Evolutionary conservation across 2,329 filamentous ascomycete genomes (phyloP).

Genomic region (Helicocarpus griseus): DNA sequence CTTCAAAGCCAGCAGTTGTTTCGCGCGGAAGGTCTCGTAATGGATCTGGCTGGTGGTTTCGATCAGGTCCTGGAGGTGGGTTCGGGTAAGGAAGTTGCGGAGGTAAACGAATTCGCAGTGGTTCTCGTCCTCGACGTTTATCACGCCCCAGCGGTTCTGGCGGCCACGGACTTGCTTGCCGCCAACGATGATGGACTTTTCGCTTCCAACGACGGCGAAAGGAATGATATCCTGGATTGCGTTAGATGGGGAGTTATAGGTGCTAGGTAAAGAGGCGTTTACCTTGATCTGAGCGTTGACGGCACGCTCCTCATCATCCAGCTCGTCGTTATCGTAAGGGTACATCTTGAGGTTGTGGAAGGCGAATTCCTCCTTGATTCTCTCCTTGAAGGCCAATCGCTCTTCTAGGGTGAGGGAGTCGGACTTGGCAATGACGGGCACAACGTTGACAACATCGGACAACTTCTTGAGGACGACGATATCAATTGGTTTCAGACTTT

Average conservation of each 20-base stretch:
- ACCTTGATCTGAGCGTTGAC: conserved; percentile 97
- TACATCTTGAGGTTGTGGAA: conserved; percentile 99
- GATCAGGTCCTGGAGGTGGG: conserved; percentile 95
- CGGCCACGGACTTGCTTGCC: conserved; percentile 95
- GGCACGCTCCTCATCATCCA: conserved; percentile 90
- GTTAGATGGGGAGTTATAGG: not conserved
- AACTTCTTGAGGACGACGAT: conserved; percentile 99
- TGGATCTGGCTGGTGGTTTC: conserved; percentile 99
- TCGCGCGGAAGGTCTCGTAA: conserved; percentile 99
- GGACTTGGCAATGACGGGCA: conserved; percentile 96
- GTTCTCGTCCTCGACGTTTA: conserved; percentile 98
- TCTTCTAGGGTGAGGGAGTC: conserved; percentile 95
- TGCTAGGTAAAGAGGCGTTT: conserved; percentile 18
- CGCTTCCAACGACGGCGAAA: conserved; percentile 94
- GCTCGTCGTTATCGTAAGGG: conserved; percentile 98
- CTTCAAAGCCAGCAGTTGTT: conserved; percentile 95
- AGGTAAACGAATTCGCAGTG: conserved; percentile 99
- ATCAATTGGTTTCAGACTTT: conserved; percentile 85
- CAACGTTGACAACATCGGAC: conserved; percentile 97
- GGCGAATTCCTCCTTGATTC: conserved; percentile 98
- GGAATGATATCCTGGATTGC: conserved; percentile 69
- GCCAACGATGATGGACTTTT: conserved; percentile 95
- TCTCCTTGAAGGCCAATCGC: conserved; percentile 92
- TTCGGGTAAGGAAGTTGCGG: conserved; percentile 95
- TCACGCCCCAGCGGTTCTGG: conserved; percentile 98